A percentile compares a stretch with the other conserved stretches of the same genome.
Conservation (phyloP, 257 asterid species). For the Sherardia arvensis region DNA sequence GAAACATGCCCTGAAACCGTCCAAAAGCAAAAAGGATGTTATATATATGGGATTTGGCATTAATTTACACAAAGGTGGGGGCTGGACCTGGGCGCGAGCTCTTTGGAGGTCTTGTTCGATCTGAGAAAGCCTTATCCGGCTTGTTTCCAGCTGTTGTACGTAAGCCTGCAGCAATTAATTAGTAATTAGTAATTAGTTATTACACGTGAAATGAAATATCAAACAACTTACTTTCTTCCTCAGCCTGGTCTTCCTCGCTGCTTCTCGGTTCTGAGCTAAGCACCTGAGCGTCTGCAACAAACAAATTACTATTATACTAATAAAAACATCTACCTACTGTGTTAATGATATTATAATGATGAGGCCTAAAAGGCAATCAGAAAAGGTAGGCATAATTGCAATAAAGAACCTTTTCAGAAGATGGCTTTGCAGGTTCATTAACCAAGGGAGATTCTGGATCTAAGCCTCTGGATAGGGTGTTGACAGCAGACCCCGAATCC, state of each 20-base stretch:
- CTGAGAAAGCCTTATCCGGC: slow-evolving; percentile 85
- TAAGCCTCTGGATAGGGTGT: slow-evolving; percentile 37
- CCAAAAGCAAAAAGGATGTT: too few species aligned
- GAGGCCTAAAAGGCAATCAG: slow-evolving; percentile 20
- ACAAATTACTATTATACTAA: too few species aligned
- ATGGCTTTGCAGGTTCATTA: slow-evolving; percentile 32
- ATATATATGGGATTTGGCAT: too few species aligned
- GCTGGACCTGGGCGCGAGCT: slow-evolving; percentile 90
- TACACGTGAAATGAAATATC: too few species aligned
- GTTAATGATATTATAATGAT: too few species aligned
- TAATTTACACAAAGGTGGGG: too few species aligned
- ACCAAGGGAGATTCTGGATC: slow-evolving; percentile 71
- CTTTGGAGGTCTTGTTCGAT: slow-evolving; percentile 89
- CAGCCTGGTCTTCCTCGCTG: slow-evolving; percentile 93
- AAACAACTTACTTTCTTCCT: slow-evolving; percentile 83
- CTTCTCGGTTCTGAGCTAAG: slow-evolving; percentile 96
- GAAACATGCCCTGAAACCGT: slow-evolving; percentile 78
- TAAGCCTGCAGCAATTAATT: slow-evolving; percentile 76
- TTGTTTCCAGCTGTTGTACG: slow-evolving; percentile 91
- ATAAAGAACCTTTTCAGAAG: slow-evolving; percentile 50
- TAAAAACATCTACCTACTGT: too few species aligned
- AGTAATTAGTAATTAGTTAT: too few species aligned
- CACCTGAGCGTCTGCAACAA: slow-evolving; percentile 72
- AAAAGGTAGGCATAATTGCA: slow-evolving; percentile 40
- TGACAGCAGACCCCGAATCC: slow-evolving; percentile 59